Percentiles rank a stretch among this genome's conserved stretches.
Conservation (phyloP, 2,329 filamentous ascomycete species). For the Trichoderma breve region DNA sequence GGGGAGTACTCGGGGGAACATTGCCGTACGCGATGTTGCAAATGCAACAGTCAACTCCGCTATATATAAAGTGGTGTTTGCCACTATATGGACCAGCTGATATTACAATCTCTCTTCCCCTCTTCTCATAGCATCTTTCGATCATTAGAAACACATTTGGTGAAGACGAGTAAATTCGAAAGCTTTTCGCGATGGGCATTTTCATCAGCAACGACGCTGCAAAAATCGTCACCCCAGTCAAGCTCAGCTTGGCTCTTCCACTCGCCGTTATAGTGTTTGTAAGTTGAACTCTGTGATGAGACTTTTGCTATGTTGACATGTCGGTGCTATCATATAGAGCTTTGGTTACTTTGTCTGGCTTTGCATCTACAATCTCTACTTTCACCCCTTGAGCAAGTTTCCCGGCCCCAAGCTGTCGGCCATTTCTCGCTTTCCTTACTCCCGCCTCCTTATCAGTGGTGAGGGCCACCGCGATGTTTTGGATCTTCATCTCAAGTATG, state of each 20-base stretch:
- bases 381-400: constrained; percentile 16
- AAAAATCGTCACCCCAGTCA: not conserved
- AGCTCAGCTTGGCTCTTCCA: not conserved
- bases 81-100: not conserved
- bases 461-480: not conserved
- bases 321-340: not conserved
- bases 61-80: not conserved
- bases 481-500: constrained; percentile 13
- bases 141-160: not conserved
- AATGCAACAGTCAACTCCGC: not conserved
- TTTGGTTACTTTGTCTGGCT: constrained; percentile 7
- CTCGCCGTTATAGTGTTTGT: not conserved
- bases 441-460: not conserved
- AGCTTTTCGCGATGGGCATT: not conserved
- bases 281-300: not conserved
- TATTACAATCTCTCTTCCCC: not conserved
- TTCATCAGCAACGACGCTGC: not conserved
- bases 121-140: not conserved
- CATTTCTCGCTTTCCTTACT: not conserved
- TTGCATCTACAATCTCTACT: constrained; percentile 14
- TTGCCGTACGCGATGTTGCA: not conserved
- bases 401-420: constrained; percentile 12
- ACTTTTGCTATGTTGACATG: too few species aligned
- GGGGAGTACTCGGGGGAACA: not conserved
- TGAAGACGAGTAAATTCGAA: not conserved